Conservation (phyloP, 306 rosid genomes). For the Inga leiocalycina region DNA sequence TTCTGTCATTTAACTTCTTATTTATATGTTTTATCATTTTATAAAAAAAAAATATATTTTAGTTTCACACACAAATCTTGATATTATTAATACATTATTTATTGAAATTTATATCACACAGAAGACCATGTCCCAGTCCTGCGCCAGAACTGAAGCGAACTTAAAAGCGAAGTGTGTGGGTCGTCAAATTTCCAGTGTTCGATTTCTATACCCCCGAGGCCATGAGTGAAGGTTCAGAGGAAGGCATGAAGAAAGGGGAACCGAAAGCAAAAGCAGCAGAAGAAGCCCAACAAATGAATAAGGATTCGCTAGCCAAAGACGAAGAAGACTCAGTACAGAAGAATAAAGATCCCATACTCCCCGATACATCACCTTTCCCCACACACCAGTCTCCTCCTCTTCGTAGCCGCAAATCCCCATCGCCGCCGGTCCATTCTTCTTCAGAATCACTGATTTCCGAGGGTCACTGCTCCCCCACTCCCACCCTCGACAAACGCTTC, state of each 20-base stretch:
- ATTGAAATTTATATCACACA: not conserved
- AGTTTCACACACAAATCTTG: too few species aligned
- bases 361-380: conserved; percentile 31
- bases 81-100: too few species aligned
- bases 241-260: not conserved
- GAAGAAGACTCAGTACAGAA: not conserved
- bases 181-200: not conserved
- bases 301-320: not conserved
- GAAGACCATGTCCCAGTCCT: not conserved
- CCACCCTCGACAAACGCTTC: conserved; percentile 12
- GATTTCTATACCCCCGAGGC: not conserved
- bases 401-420: conserved; percentile 43
- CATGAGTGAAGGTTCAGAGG: not conserved
- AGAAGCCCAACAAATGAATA: not conserved
- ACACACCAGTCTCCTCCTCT: conserved; percentile 33
- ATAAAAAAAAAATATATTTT: too few species aligned
- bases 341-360: conserved; percentile 22
- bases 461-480: conserved; percentile 35
- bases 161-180: not conserved
- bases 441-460: conserved; percentile 37
- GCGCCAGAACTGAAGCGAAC: not conserved
- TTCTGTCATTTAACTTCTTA: too few species aligned
- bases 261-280: not conserved
- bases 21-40: too few species aligned
- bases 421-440: conserved; percentile 50